Conservation (phyloP, 495 filamentous ascomycete species). For the Penicillium pancosmium region DNA sequence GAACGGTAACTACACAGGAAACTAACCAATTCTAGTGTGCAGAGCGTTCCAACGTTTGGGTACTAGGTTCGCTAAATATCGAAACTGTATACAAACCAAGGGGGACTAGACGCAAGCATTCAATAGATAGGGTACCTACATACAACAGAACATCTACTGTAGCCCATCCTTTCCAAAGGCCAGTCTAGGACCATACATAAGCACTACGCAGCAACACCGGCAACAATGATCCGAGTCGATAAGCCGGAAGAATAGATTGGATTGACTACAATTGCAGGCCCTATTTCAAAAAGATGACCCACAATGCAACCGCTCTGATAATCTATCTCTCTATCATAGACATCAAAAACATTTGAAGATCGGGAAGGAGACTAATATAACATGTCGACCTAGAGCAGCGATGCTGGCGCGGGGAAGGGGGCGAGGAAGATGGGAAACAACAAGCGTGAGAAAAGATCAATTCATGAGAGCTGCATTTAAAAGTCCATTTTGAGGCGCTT, state of each 20-base stretch:
- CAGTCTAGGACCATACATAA: no score
- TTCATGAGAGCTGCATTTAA: constrained; percentile 33
- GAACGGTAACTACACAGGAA: no score
- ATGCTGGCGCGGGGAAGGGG: background rate
- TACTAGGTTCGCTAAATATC: no score
- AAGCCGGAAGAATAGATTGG: constrained; percentile 15
- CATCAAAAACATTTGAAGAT: constrained; percentile 12
- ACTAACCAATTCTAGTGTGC: no score
- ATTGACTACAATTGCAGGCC: constrained; percentile 6
- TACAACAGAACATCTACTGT: no score
- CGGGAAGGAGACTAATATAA: constrained; percentile 28
- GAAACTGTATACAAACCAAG: no score
- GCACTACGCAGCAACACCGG: background rate
- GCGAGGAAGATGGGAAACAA: background rate
- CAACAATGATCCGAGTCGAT: background rate
- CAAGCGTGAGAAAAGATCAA: constrained; percentile 16
- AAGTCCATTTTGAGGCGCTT: constrained; percentile 75
- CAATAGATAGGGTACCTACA: no score
- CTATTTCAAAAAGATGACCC: background rate
- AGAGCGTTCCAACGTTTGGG: no score
- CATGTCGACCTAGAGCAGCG: constrained; percentile 18
- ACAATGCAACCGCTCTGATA: constrained; percentile 7
- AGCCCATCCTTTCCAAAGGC: no score
- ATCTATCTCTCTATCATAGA: constrained; percentile 28
- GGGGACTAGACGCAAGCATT: no score